A percentile compares a stretch with the other conserved stretches of the same genome.
These are phyloP conservation scores for Colletotrichum caudatum DNA, from an alignment of 2,329 filamentous ascomycete species.

Conservation along the genomic window DNA sequence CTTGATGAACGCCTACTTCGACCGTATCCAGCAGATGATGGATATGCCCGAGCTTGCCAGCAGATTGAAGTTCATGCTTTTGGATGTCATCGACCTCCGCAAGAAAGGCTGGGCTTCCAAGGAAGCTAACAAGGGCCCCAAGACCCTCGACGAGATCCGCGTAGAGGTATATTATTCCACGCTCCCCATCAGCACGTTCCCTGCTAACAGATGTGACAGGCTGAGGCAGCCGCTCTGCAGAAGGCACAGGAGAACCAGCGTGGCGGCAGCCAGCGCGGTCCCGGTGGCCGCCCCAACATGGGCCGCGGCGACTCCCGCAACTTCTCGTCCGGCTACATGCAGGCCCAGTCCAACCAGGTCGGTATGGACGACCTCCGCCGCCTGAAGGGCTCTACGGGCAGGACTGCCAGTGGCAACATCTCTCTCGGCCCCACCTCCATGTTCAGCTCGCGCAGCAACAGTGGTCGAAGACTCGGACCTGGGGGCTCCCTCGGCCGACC, in stretches of 20 bases:
- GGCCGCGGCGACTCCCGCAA: slow-evolving; percentile 90
- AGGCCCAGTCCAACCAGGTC: slow-evolving; percentile 85
- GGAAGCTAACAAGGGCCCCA: slow-evolving; percentile 92
- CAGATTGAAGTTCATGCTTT: slow-evolving; percentile 94
- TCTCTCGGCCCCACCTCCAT: slow-evolving; percentile 86
- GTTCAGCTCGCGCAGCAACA: slow-evolving; percentile 91
- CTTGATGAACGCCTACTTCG: slow-evolving; percentile 95
- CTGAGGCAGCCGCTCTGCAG: slow-evolving; percentile 80
- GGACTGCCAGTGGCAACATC: slow-evolving; percentile 71
- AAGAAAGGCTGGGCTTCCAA: slow-evolving; percentile 84
- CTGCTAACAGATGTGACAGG: slow-evolving; percentile 54
- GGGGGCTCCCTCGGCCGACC: slow-evolving; percentile 78
- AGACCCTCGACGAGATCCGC: slow-evolving; percentile 94
- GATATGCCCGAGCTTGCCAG: slow-evolving; percentile 85
- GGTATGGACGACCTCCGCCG: slow-evolving; percentile 92
- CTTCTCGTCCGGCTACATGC: slow-evolving; percentile 79
- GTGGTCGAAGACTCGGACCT: slow-evolving; percentile 83
- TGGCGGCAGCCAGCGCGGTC: slow-evolving; percentile 71
- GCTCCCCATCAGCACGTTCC: not conserved
- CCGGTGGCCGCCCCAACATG: slow-evolving; percentile 75
- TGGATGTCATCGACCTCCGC: slow-evolving; percentile 92
- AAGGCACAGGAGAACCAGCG: slow-evolving; percentile 81
- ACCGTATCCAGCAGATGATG: slow-evolving; percentile 85
- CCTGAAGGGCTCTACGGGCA: slow-evolving; percentile 74
- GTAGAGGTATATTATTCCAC: slow-evolving; percentile 69